Percentiles rank a stretch among this genome's conserved stretches.
Conservation (phyloP, 495 filamentous ascomycete species). For the Jackrogersella multiformis region DNA sequence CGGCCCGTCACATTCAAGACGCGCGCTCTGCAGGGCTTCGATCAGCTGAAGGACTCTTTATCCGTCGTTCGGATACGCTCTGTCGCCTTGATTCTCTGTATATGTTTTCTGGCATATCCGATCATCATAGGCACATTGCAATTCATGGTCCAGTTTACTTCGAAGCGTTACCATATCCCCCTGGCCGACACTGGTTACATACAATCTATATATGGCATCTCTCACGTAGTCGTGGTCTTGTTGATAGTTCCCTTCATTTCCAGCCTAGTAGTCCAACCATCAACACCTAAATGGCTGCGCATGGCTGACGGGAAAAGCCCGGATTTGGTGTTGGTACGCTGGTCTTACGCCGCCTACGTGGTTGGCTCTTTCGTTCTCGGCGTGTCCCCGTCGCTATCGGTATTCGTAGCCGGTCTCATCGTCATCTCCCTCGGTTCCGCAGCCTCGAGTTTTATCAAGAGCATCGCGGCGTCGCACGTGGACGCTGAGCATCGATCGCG, state of each 20-base stretch:
- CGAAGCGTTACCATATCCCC: slow-evolving; percentile 44
- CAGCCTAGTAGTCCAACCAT: slow-evolving; percentile 22
- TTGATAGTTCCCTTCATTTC: slow-evolving; percentile 40
- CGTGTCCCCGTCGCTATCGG: slow-evolving; percentile 35
- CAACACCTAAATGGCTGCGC: slow-evolving; percentile 30
- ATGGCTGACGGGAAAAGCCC: slow-evolving; percentile 34
- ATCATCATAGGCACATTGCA: slow-evolving; percentile 39
- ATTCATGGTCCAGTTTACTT: slow-evolving; percentile 45
- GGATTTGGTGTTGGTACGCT: slow-evolving; percentile 39
- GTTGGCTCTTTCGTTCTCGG: slow-evolving; percentile 41
- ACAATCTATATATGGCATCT: slow-evolving; percentile 44
- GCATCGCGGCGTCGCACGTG: slow-evolving; percentile 38
- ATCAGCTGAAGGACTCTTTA: slow-evolving; percentile 35
- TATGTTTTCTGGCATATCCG: slow-evolving; percentile 37
- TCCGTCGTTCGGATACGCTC: slow-evolving; percentile 34
- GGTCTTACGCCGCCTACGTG: slow-evolving; percentile 34
- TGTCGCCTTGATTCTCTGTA: slow-evolving; percentile 36
- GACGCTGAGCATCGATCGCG: slow-evolving; percentile 41
- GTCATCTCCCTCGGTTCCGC: slow-evolving; percentile 44
- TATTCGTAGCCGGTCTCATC: slow-evolving; percentile 40
- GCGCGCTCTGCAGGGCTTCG: slow-evolving; percentile 17
- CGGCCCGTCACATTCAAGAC: slow-evolving; percentile 18
- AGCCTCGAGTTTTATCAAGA: slow-evolving; percentile 43
- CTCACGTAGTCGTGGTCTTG: slow-evolving; percentile 39
- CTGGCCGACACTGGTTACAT: slow-evolving; percentile 43